phyloP scores from a whole-genome alignment of 805 yeast species.

The Metschnikowia lochheadii region DNA sequence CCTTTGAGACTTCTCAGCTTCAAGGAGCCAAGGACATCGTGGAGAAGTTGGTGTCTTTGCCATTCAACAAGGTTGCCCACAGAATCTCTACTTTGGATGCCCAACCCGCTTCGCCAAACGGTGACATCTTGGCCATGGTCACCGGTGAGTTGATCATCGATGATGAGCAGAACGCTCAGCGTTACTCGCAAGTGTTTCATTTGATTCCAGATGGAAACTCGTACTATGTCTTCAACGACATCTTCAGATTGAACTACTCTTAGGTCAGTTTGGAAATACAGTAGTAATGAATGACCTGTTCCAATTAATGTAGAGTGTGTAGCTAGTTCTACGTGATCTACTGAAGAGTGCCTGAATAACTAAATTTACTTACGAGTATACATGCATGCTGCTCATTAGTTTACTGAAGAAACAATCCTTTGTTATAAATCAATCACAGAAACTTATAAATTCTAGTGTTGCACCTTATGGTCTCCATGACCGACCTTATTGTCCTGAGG shows the following conservation, averaged over 20 bases:
- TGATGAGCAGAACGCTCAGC: constrained; percentile 92
- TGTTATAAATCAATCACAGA: background rate
- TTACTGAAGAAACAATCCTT: background rate
- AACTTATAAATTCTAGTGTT: background rate
- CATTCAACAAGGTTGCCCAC: constrained; percentile 90
- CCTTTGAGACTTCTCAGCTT: constrained; percentile 89
- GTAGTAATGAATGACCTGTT: background rate
- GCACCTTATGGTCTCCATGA: constrained; percentile 1
- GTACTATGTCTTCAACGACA: constrained; percentile 93
- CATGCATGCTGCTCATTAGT: too few relatives aligned
- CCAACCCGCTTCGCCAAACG: constrained; percentile 91
- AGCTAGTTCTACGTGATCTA: background rate
- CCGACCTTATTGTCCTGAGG: background rate
- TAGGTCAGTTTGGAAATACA: constrained; percentile 20
- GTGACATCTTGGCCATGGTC: constrained; percentile 94
- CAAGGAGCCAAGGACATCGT: constrained; percentile 94
- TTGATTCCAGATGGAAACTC: constrained; percentile 88
- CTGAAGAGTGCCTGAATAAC: background rate
- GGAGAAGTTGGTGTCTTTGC: constrained; percentile 84
- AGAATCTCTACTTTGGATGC: constrained; percentile 94
- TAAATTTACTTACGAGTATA: too few relatives aligned
- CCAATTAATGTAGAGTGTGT: background rate
- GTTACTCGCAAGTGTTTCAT: constrained; percentile 97
- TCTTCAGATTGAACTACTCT: constrained; percentile 90
- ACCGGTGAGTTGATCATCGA: constrained; percentile 92